These are phyloP conservation scores for Candida adriatica DNA, from an alignment of 805 yeast species.

Conservation along the genomic window DNA sequence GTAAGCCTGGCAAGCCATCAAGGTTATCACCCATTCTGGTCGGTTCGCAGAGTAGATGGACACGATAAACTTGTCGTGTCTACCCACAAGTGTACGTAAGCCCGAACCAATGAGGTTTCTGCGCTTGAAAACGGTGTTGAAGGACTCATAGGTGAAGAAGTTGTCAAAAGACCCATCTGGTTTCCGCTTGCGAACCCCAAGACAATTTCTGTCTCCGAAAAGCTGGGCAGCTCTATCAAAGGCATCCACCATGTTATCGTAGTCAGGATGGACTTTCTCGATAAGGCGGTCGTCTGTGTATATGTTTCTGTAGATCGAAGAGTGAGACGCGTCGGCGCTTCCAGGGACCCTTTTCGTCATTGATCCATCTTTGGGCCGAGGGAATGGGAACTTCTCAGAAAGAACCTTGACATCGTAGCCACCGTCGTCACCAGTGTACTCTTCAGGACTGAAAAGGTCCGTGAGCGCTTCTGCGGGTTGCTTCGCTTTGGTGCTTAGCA, in stretches of 20 bases:
- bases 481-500: not conserved
- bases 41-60: conserved; percentile 42
- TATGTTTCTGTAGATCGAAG: conserved; percentile 41
- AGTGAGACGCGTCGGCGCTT: conserved; percentile 28
- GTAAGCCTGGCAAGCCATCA: conserved; percentile 48
- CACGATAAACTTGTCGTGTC: conserved; percentile 31
- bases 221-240: conserved; percentile 33
- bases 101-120: conserved; percentile 37
- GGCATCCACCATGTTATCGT: conserved; percentile 34
- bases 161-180: conserved; percentile 31
- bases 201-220: conserved; percentile 17
- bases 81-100: conserved; percentile 14
- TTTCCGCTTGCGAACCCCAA: conserved; percentile 14
- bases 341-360: conserved; percentile 24
- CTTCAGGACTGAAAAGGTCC: conserved; percentile 4
- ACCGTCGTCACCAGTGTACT: conserved; percentile 3
- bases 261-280: conserved; percentile 32
- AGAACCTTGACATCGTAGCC: conserved; percentile 4
- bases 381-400: conserved; percentile 3
- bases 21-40: conserved; percentile 52
- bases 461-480: conserved; percentile 2
- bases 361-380: conserved; percentile 1
- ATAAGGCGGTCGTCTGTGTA: conserved; percentile 27
- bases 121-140: conserved; percentile 28
- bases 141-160: conserved; percentile 35